Base-by-base conservation (phyloP, 179 eudicot species). In the Beta corolliflora region DNA sequence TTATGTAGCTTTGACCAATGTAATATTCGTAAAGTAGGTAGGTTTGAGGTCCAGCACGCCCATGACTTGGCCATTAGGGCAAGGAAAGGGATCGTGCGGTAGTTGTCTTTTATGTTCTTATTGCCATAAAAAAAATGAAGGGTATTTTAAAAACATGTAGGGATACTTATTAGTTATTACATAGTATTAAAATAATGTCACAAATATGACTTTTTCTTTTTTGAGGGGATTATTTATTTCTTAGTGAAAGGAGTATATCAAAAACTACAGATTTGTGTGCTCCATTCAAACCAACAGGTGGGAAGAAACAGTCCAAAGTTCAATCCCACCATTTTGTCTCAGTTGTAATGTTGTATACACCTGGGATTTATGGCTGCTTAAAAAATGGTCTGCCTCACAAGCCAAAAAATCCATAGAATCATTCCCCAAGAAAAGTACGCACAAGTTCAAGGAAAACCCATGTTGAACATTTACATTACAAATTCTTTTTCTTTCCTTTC, bases 301-400 rank as follows among this genome's bases (percentile, higher is more conserved):
- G 25, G 21, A 46, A 46, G 74, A 14, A 45, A 71, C 74, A 71
- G 3, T 67, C 2, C 3, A 36, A 36, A 36, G 41, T 59, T 67
- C 71, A 67, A 71, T 7, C 23, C 54, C 54, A 10, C 74, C 74
- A 41, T 46, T 74, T 21, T 12, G 53, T 72, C 77, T 75, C 60
- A 48, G 76, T 75, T 53, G 46, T 48, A 5, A 48, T 48, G 52
- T 48, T 48, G 7, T 60, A 60, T 70, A 83, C 65, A 67, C 19
- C 54, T 75, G 64, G 56, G 66, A 48, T 23, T 73, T 70, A 79
- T 75, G 70, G 46, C 71, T 25, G 75, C 25, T 1, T 48, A 67
- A 68, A 81, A 15, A 52, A 55, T n/a, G 31, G 45, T 63, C 67
- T 23, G 12, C 67, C 36, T n/a, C 53, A 69, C 50, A 75, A 44